Percentiles rank a stretch among this genome's conserved stretches.
Conservation (phyloP, 495 filamentous ascomycete species). For the Daldinia bambusicola region DNA sequence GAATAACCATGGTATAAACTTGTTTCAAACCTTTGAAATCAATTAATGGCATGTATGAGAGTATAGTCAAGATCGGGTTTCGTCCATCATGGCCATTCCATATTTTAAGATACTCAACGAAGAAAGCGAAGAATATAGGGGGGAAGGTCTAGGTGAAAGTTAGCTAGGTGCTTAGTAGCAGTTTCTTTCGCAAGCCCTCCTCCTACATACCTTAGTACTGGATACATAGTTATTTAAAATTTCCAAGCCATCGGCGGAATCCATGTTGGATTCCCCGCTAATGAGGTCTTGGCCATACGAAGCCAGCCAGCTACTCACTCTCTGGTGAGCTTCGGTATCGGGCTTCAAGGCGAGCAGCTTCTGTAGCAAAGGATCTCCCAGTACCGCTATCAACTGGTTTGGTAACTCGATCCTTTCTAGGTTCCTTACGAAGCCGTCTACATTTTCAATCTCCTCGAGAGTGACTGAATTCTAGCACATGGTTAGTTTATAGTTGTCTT, state of each 20-base stretch:
- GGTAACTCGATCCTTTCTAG: conserved; percentile 84
- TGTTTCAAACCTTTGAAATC: conserved; percentile 63
- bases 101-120: conserved; percentile 66
- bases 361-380: conserved; percentile 81
- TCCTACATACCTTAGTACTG: conserved; percentile 68
- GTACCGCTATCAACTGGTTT: conserved; percentile 79
- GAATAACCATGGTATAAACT: neutral
- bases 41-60: conserved; percentile 70
- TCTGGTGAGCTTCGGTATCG: conserved; percentile 62
- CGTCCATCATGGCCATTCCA: conserved; percentile 75
- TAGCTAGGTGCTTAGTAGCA: neutral
- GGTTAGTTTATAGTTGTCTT: conserved; percentile 23
- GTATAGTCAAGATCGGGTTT: conserved; percentile 70
- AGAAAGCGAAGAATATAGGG: conserved; percentile 68
- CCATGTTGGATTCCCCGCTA: conserved; percentile 59
- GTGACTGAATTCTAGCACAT: conserved; percentile 67
- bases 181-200: neutral
- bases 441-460: conserved; percentile 80
- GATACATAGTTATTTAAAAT: conserved; percentile 67
- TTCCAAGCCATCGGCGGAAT: conserved; percentile 66
- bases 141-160: conserved; percentile 64
- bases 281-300: conserved; percentile 69
- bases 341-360: conserved; percentile 75
- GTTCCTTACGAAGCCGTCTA: conserved; percentile 76
- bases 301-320: conserved; percentile 74